A percentile compares a stretch with the other conserved stretches of the same genome.
Evolutionary conservation across 1,139 yeast genomes (phyloP).

Genomic region (Scheffersomyces titani): DNA sequence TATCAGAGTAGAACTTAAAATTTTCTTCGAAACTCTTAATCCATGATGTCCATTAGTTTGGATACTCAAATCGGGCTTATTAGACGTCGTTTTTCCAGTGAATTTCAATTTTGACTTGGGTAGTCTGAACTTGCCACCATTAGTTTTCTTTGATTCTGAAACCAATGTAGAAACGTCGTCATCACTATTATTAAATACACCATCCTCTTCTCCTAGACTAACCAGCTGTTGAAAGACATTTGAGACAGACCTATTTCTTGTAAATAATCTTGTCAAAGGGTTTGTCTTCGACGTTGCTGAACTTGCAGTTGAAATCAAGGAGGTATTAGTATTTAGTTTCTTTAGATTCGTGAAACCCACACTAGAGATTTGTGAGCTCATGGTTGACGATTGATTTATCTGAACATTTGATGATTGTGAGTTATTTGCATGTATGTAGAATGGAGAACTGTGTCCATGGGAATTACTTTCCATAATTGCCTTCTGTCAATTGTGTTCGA

Average conservation of each 20-base stretch:
- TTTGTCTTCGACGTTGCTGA: conserved; percentile 25
- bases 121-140: conserved; percentile 11
- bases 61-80: conserved; percentile 29
- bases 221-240: conserved; percentile 14
- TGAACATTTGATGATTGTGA: conserved; percentile 21
- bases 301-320: conserved; percentile 26
- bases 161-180: conserved; percentile 8
- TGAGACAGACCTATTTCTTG: conserved; percentile 32
- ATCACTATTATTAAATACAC: conserved; percentile 10
- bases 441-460: conserved; percentile 6
- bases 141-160: conserved; percentile 7
- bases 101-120: conserved; percentile 17
- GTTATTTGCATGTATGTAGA: conserved; percentile 22
- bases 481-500: neutral
- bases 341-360: conserved; percentile 45
- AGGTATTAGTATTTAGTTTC: conserved; percentile 35
- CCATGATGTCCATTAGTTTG: conserved; percentile 32
- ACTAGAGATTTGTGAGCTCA: conserved; percentile 32
- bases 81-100: conserved; percentile 10
- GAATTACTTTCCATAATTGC: conserved; percentile 3
- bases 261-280: conserved; percentile 35
- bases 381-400: conserved; percentile 8
- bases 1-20: conserved; percentile 21
- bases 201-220: conserved; percentile 2
- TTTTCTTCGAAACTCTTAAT: conserved; percentile 30